A percentile compares a stretch with the other conserved stretches of the same genome.
Evolutionary conservation across 306 rosid genomes (phyloP).

Genomic region (Echinosophora koreensis): DNA sequence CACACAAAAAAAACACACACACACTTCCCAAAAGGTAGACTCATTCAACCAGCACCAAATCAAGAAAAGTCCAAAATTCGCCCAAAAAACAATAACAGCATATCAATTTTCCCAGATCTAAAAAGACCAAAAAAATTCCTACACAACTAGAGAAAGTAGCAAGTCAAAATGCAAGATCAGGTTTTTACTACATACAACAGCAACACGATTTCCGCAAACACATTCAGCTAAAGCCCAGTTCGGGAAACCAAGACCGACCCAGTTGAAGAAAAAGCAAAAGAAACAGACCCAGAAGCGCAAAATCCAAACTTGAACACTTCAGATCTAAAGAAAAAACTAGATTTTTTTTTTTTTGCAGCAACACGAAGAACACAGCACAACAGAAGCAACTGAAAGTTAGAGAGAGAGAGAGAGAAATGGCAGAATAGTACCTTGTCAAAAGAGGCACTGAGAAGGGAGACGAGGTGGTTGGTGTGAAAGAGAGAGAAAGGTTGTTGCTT

Average conservation of each 20-base stretch:
- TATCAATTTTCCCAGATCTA: slow-evolving; percentile 40
- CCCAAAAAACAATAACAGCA: background rate
- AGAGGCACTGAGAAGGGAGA: slow-evolving; percentile 8
- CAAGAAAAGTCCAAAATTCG: slow-evolving; percentile 10
- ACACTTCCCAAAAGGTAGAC: background rate
- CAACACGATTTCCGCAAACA: background rate
- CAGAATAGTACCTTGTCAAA: slow-evolving; percentile 39
- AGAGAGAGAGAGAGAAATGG: background rate
- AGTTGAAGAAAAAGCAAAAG: background rate
- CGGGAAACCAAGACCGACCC: background rate
- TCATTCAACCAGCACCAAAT: background rate
- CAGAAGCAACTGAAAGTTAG: background rate
- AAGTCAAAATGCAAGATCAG: slow-evolving; percentile 30
- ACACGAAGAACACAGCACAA: background rate
- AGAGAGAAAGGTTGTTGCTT: slow-evolving; percentile 12
- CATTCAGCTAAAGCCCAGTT: background rate
- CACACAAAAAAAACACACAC: background rate
- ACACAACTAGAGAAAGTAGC: background rate
- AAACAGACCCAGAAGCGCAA: background rate
- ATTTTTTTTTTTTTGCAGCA: background rate
- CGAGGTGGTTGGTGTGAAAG: background rate
- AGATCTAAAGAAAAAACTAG: background rate
- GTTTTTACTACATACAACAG: background rate
- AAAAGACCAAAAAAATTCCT: background rate
- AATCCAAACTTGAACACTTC: slow-evolving; percentile 8